A percentile compares a stretch with the other conserved stretches of the same genome.
Conservation (phyloP, 768 basidiomycete species). For the Fomitopsis pulvina region DNA sequence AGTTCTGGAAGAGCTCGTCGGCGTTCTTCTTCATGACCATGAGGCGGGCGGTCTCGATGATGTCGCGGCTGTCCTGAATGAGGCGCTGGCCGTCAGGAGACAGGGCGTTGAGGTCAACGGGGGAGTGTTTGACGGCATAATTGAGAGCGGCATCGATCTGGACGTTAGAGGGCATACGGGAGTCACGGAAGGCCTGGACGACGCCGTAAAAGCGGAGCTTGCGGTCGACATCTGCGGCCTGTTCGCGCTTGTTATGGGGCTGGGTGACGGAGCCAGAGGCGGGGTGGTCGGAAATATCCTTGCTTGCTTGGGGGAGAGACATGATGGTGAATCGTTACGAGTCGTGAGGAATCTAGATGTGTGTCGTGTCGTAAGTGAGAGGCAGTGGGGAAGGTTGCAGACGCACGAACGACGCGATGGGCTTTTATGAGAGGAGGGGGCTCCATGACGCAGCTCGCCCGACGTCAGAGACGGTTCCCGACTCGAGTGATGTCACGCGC, state of each 20-base stretch:
- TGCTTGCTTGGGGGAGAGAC: constrained; percentile 59
- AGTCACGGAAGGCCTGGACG: constrained; percentile 73
- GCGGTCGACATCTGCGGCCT: constrained; percentile 73
- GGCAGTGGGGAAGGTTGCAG: too few species aligned
- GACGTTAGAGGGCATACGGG: constrained; percentile 69
- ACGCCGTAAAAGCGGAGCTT: constrained; percentile 82
- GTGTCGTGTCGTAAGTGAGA: too few species aligned
- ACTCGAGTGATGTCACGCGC: too few species aligned
- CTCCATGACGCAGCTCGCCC: too few species aligned
- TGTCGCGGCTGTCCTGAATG: constrained; percentile 69
- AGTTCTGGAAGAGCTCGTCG: constrained; percentile 90
- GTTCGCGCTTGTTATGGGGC: constrained; percentile 52
- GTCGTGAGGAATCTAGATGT: not conserved
- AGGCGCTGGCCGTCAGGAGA: constrained; percentile 74
- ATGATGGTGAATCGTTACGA: constrained; percentile 26
- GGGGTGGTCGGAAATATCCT: constrained; percentile 58
- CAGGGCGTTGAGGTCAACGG: constrained; percentile 58
- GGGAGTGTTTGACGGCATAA: constrained; percentile 54
- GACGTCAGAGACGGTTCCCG: too few species aligned
- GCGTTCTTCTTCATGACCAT: constrained; percentile 81
- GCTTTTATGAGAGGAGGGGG: too few species aligned
- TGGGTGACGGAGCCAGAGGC: constrained; percentile 48
- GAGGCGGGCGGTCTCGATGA: constrained; percentile 65
- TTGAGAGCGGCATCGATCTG: constrained; percentile 72
- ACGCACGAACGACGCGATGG: too few species aligned